Evolutionary conservation across 2,329 filamentous ascomycete genomes (phyloP).

Genomic region (Colletotrichum simmondsii): DNA sequence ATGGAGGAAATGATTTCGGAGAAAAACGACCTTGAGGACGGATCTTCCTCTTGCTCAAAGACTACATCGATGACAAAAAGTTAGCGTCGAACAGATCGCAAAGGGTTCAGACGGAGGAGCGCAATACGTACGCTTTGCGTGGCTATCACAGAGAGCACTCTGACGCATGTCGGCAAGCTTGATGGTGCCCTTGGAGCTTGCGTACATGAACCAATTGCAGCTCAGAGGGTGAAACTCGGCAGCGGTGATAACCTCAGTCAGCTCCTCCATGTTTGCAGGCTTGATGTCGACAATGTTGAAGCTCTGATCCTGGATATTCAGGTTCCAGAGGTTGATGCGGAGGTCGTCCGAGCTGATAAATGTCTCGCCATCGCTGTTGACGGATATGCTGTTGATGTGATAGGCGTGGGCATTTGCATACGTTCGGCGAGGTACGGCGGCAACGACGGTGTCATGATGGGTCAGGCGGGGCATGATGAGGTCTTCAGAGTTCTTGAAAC

Average conservation of each 20-base stretch:
- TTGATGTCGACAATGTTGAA: slow-evolving; percentile 99
- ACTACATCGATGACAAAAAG: slow-evolving; percentile 62
- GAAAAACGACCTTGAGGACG: slow-evolving; percentile 96
- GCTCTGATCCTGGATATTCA: slow-evolving; percentile 99
- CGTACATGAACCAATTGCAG: slow-evolving; percentile 99
- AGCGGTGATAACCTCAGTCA: slow-evolving; percentile 98
- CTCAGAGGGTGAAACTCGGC: slow-evolving; percentile 96
- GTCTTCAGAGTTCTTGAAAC: slow-evolving; percentile 84
- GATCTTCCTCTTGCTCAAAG: slow-evolving; percentile 99
- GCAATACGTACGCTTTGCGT: slow-evolving; percentile 83
- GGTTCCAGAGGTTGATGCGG: slow-evolving; percentile 97
- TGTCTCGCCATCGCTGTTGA: slow-evolving; percentile 98
- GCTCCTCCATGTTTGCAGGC: slow-evolving; percentile 98
- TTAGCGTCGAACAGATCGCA: neutral
- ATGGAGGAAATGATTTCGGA: slow-evolving; percentile 99
- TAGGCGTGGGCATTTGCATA: slow-evolving; percentile 99
- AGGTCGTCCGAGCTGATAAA: slow-evolving; percentile 99
- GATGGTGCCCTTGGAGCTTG: slow-evolving; percentile 98
- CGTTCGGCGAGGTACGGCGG: slow-evolving; percentile 92
- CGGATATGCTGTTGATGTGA: slow-evolving; percentile 99
- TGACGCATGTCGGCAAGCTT: slow-evolving; percentile 99
- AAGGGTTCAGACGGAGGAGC: neutral
- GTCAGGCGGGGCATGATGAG: slow-evolving; percentile 96
- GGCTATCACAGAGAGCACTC: slow-evolving; percentile 94
- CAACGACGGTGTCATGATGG: slow-evolving; percentile 97